These are phyloP conservation scores for Salix arbutifolia DNA, from an alignment of 345 rosid genomes.

Conservation along the genomic window DNA sequence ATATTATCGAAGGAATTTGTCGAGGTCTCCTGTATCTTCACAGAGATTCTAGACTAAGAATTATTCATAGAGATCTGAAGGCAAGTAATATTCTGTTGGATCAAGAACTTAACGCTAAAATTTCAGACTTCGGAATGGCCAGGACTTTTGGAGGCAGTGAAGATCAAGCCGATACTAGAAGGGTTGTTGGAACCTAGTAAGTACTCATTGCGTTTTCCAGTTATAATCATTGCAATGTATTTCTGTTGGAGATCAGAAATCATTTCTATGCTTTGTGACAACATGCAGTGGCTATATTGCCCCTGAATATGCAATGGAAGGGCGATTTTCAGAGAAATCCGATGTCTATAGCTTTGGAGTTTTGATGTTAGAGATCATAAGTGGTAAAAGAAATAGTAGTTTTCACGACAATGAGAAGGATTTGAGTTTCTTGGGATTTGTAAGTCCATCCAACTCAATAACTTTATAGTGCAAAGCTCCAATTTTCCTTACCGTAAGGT, in stretches of 20 bases:
- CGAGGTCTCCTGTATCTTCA: slow-evolving; percentile 29
- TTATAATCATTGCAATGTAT: no score
- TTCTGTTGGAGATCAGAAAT: no score
- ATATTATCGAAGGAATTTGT: slow-evolving; percentile 17
- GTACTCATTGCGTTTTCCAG: not conserved
- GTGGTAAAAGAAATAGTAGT: not conserved
- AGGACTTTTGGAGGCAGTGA: slow-evolving; percentile 21
- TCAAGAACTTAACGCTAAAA: slow-evolving; percentile 24
- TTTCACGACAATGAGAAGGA: not conserved
- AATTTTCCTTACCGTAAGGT: not conserved
- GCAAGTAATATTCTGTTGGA: slow-evolving; percentile 30
- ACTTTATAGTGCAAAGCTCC: no score
- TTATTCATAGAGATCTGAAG: slow-evolving; percentile 36
- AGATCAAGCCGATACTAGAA: slow-evolving; percentile 17
- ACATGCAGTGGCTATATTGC: slow-evolving; percentile 13
- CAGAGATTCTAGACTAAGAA: slow-evolving; percentile 24
- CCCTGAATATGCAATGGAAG: slow-evolving; percentile 9
- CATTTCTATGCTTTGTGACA: no score
- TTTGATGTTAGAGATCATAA: slow-evolving; percentile 2
- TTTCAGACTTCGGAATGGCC: slow-evolving; percentile 40
- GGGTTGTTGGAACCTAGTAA: slow-evolving; percentile 32
- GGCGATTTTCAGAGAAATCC: slow-evolving; percentile 4
- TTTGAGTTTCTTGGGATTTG: slow-evolving; percentile 1
- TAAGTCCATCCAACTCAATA: not conserved
- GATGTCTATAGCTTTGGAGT: slow-evolving; percentile 11